Evolutionary conservation across 805 yeast genomes (phyloP), one percentile per base, ranked within the genome.

Genomic region (Clavispora asparagi): DNA sequence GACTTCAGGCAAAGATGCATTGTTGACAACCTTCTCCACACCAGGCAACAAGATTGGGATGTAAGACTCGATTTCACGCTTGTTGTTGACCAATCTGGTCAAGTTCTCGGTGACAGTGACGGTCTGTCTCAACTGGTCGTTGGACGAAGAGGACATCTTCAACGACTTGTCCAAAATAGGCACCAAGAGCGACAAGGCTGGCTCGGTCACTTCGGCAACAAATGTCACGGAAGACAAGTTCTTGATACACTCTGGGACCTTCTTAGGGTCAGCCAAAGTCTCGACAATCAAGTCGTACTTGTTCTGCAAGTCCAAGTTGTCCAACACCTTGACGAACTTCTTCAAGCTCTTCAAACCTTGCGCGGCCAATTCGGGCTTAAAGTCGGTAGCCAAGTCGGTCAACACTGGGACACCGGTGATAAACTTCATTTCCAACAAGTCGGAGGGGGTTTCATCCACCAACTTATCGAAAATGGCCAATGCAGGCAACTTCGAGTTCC

Each of bases 201-300:
- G 95, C 71, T 91, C 98, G 13, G 97, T 94, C 52, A 92, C 99
- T 72, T 94, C 99, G 40, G 99, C 96, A 42, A 92, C 98, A 65
- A 92, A 92, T 0, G 99, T 94, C 45, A 92, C 97, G 36, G 95
- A 86, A 2, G 96, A 85, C 52, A 92, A 77, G 39, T 92, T 81
- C 68, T 85, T 87, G 65, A 92, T 87, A 68, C 96, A 90, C 49
- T 79, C 84, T 47, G 96, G 87, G 42, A 92, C 95, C 62, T 87
- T 86, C 53, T 76, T 76, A 46, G 98, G 98, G 62, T 92, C 87
- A 40, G 95, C 90, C 66, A 94, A 77, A 42, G 98, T 92, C 53
- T 85, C 87, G 35, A 88, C 86, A 63, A 92, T 89, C 49, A 71
- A 58, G 53, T 89, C 91, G 61, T 81, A 84, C 64, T 96, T 86